phyloP scores from a whole-genome alignment of 2,329 filamentous ascomycete species.

The Aspergillus fijiensis region DNA sequence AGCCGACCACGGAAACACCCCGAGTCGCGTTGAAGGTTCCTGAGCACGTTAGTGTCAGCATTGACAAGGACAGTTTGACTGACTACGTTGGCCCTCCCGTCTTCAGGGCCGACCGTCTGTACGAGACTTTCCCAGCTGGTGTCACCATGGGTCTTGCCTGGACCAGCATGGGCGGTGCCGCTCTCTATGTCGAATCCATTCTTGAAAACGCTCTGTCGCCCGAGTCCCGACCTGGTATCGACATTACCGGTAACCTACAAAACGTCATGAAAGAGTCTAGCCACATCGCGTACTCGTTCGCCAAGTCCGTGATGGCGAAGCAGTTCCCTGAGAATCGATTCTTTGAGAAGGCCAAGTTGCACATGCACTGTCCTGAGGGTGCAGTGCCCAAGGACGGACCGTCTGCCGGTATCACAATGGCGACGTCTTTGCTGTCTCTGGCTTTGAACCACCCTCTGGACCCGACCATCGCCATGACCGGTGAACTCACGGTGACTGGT shows the following conservation, averaged over 20 bases:
- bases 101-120: conserved; percentile 92
- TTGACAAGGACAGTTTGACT: conserved; percentile 85
- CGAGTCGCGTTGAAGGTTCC: conserved; percentile 79
- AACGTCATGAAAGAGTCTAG: conserved; percentile 98
- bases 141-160: conserved; percentile 97
- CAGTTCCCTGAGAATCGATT: conserved; percentile 88
- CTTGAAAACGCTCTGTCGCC: conserved; percentile 77
- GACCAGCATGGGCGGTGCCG: conserved; percentile 95
- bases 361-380: conserved; percentile 94
- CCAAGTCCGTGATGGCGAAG: conserved; percentile 82
- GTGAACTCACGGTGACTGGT: conserved; percentile 92
- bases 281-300: conserved; percentile 90
- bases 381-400: conserved; percentile 93
- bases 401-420: conserved; percentile 95
- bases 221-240: conserved; percentile 72
- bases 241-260: conserved; percentile 93
- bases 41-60: conserved; percentile 79
- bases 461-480: conserved; percentile 94
- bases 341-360: conserved; percentile 92
- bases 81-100: conserved; percentile 96
- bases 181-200: conserved; percentile 96
- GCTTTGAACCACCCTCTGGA: conserved; percentile 76
- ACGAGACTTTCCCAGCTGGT: conserved; percentile 88
- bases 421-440: conserved; percentile 84
- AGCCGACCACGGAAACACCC: conserved; percentile 56